phyloP scores from a whole-genome alignment of 106 monocot species.

The Ottelia alismoides region DNA sequence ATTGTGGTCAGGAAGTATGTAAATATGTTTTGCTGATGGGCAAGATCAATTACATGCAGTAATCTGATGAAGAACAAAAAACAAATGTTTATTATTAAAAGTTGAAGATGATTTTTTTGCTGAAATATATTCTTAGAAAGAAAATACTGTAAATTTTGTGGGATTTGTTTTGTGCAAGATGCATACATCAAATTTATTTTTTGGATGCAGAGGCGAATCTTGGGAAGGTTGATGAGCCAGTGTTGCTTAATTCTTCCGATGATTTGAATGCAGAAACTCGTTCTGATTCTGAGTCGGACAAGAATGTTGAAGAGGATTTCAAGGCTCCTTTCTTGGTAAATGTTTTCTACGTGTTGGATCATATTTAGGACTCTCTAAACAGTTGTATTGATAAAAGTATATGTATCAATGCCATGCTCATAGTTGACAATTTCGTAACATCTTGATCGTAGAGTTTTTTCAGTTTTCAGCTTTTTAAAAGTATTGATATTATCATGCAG shows the following conservation, averaged over 20 bases:
- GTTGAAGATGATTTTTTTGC: neutral
- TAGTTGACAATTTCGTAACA: neutral
- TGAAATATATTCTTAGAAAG: too few relatives aligned
- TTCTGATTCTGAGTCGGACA: constrained; percentile 34
- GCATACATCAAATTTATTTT: too few relatives aligned
- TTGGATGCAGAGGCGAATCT: constrained; percentile 26
- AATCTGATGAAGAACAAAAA: neutral
- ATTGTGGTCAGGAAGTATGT: too few relatives aligned
- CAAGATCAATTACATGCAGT: too few relatives aligned
- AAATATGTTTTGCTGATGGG: too few relatives aligned
- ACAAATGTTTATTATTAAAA: neutral
- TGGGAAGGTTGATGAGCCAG: constrained; percentile 46
- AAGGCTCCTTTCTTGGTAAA: constrained; percentile 50
- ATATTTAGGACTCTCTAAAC: too few relatives aligned
- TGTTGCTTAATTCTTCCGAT: constrained; percentile 35
- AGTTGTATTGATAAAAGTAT: too few relatives aligned
- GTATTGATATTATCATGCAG: constrained; percentile 15
- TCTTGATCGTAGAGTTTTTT: neutral
- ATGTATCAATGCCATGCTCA: too few relatives aligned
- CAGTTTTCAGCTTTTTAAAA: neutral
- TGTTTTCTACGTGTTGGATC: neutral
- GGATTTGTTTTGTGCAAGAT: too few relatives aligned
- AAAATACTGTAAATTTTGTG: too few relatives aligned
- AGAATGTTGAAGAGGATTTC: constrained; percentile 56
- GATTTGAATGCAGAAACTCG: constrained; percentile 43